phyloP scores from a whole-genome alignment of 2,329 filamentous ascomycete genomes.

The Phyllosticta citrichinensis region DNA sequence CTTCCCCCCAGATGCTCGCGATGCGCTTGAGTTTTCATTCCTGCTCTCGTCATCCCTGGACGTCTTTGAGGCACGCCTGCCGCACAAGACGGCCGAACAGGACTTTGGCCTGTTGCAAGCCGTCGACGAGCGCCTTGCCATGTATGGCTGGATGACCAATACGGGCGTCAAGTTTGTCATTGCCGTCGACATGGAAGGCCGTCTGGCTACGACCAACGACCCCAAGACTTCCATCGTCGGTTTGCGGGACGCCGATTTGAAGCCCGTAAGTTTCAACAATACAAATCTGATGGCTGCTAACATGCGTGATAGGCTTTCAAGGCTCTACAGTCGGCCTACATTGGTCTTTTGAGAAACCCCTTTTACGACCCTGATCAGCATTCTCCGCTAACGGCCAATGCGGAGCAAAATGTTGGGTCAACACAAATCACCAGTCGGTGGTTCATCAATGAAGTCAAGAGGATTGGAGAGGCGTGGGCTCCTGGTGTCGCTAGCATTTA shows the following conservation, averaged over 20 bases:
- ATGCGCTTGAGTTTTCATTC: constrained; percentile 81
- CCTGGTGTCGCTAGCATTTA: constrained; percentile 58
- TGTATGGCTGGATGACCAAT: constrained; percentile 95
- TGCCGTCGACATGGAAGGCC: constrained; percentile 81
- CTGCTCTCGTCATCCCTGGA: constrained; percentile 86
- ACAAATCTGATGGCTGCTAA: not conserved
- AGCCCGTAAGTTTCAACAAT: constrained; percentile 48
- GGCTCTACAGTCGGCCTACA: constrained; percentile 87
- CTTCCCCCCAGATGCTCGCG: constrained; percentile 66
- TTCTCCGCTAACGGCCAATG: constrained; percentile 46
- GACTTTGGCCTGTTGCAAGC: constrained; percentile 89
- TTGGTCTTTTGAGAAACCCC: constrained; percentile 79
- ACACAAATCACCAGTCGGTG: constrained; percentile 69
- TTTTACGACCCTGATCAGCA: constrained; percentile 90
- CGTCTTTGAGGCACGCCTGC: constrained; percentile 79
- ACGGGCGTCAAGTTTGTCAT: constrained; percentile 86
- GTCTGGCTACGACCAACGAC: constrained; percentile 34
- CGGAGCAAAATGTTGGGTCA: constrained; percentile 33
- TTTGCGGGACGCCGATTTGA: constrained; percentile 76
- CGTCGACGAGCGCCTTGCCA: constrained; percentile 82
- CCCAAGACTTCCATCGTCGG: constrained; percentile 46
- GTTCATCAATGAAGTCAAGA: constrained; percentile 73
- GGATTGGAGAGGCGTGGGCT: constrained; percentile 77
- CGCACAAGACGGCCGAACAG: constrained; percentile 62
- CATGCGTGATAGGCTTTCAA: constrained; percentile 59